Base-by-base conservation (phyloP, 208 protist species). In the Endotrypanum monterogeii region DNA sequence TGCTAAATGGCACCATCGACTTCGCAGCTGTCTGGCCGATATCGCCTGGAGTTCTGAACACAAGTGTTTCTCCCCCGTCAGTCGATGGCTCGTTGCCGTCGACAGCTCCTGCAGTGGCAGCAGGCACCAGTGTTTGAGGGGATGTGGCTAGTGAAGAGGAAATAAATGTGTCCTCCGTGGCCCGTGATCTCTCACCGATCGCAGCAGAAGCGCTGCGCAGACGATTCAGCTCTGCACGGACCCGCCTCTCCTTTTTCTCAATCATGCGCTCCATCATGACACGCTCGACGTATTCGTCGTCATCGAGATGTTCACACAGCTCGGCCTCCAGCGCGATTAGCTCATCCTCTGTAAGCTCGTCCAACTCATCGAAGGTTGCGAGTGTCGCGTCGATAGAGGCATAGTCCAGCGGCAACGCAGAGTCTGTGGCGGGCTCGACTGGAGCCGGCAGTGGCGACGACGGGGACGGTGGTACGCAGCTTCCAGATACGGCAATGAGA, bases 261-360 rank as follows among this genome's bases (percentile, higher is more conserved):
- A 97, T 92, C 73, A 97, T 84, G 62, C 83, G 85, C 66, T 90
- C 85, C 68, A 83, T 92, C 86, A 97, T 91, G 44, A 94, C 44
- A 39, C 81, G 75, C 81, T 97, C 90, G 16, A 94, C 89, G 55
- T 86, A 80, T 14, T 85, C 89, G 66, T 90, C 89, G 63, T 94
- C 87, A 62, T 94, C 82, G 50, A 93, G 76, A n/a, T 71, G 78
- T 23, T 92, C 89, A 30, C 80, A 87, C 37, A 94, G 78, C 66
- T 94, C 87, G 51, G 68, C 79, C 65, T 95, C 92, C 56, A 94
- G 89, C 9, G 83, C 83, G 32, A 92, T 76, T 16, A 97, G 83
- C 80, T 97, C 90, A 32, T 91, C 93, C 69, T 94, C 89, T 12
- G 89, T 94, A 20, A 97, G 82, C 28, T 89, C 83, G 35, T 97